Percentiles rank a stretch among this genome's conserved stretches.
phyloP scores from a whole-genome alignment of 2,329 filamentous ascomycete species.

The Trichoderma hamatum region DNA sequence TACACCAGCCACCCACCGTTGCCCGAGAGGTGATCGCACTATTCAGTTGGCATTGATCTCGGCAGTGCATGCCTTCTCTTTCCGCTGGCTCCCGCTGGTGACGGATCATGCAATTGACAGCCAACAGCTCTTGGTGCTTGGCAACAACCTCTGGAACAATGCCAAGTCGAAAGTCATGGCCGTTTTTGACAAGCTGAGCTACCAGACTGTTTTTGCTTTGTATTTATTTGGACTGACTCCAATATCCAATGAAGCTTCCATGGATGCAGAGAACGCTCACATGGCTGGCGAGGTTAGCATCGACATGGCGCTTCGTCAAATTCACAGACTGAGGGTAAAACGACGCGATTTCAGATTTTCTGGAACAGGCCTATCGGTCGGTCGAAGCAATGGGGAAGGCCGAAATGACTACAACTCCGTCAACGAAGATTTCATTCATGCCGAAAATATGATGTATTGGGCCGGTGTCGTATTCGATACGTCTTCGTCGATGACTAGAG shows the following conservation, averaged over 20 bases:
- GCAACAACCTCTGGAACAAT: not conserved
- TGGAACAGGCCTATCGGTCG: not conserved
- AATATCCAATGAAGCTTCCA: not conserved
- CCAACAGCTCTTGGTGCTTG: not conserved
- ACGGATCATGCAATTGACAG: not conserved
- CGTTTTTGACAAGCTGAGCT: conserved; percentile 16
- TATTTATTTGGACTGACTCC: conserved; percentile 14
- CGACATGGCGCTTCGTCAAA: conserved; percentile 13
- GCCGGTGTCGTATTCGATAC: conserved; percentile 14
- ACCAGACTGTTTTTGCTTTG: conserved; percentile 8
- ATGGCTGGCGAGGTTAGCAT: conserved; percentile 5
- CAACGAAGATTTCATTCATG: conserved; percentile 15
- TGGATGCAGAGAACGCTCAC: conserved; percentile 2
- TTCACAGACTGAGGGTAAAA: conserved; percentile 8
- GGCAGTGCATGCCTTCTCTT: not conserved
- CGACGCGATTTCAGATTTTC: conserved; percentile 7
- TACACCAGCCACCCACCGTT: not conserved
- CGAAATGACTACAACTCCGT: not conserved
- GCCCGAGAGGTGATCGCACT: not conserved
- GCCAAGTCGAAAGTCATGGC: conserved; percentile 3
- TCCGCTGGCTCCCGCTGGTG: conserved; percentile 2
- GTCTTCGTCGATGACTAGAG: conserved; percentile 7
- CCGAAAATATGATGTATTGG: conserved; percentile 20
- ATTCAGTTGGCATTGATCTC: conserved; percentile 1
- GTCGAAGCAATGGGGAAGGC: not conserved